These are phyloP conservation scores for Coemansia erecta DNA, from an alignment of 192 early-diverging fungal species.

Conservation along the genomic window DNA sequence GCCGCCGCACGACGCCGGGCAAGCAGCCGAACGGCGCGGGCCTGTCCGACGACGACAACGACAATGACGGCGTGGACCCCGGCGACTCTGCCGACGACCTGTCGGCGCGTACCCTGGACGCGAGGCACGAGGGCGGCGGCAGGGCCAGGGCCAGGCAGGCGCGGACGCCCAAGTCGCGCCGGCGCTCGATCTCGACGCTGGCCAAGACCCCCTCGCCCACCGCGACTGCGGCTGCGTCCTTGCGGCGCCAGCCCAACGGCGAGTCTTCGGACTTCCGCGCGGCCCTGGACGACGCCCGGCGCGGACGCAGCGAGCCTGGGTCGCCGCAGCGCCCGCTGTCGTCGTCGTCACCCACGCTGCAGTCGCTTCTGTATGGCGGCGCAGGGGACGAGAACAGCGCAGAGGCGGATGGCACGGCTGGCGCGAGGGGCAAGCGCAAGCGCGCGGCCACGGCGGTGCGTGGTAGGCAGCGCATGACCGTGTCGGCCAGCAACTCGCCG, in stretches of 20 bases:
- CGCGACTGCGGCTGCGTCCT: too few species aligned
- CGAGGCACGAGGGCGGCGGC: background rate
- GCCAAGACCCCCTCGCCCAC: too few species aligned
- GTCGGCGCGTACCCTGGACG: too few species aligned
- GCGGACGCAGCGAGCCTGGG: slow-evolving; percentile 41
- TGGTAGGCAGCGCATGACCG: slow-evolving; percentile 23
- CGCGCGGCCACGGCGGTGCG: slow-evolving; percentile 9
- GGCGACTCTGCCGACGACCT: background rate
- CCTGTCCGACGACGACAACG: slow-evolving; percentile 4
- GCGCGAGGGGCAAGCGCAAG: slow-evolving; percentile 17
- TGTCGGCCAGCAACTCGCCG: slow-evolving; percentile 42
- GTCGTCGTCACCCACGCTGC: slow-evolving; percentile 26
- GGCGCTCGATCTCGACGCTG: too few species aligned
- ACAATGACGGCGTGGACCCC: slow-evolving; percentile 7
- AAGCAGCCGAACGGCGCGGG: background rate
- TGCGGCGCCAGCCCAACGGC: too few species aligned
- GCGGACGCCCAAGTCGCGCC: too few species aligned
- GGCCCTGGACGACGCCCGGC: slow-evolving; percentile 10
- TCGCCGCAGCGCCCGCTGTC: slow-evolving; percentile 34
- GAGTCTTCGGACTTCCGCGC: background rate
- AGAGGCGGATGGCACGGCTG: background rate
- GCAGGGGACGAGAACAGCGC: background rate
- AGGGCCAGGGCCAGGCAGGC: too few species aligned
- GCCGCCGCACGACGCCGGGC: slow-evolving; percentile 1
- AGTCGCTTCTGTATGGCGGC: slow-evolving; percentile 8